These are phyloP conservation scores for Pestalotiopsis sp. DNA, from an alignment of 2,329 filamentous ascomycete species.

Conservation along the genomic window DNA sequence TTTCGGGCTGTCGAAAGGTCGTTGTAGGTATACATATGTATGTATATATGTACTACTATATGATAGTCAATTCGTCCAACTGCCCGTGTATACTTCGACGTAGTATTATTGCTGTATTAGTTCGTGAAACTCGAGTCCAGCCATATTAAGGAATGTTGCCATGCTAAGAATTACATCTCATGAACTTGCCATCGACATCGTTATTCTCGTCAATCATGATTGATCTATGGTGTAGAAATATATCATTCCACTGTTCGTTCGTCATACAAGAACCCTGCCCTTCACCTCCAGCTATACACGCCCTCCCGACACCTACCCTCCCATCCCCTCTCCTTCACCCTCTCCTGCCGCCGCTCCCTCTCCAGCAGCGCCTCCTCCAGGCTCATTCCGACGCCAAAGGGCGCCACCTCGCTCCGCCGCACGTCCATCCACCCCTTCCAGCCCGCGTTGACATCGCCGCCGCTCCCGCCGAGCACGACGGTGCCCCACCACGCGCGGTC, in stretches of 20 bases:
- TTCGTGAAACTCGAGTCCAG: no score
- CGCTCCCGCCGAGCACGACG: slow-evolving; percentile 49
- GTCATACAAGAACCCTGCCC: no score
- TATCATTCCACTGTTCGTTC: no score
- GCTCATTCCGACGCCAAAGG: slow-evolving; percentile 41
- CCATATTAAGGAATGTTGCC: neutral
- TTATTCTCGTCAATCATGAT: neutral
- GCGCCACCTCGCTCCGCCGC: slow-evolving; percentile 42
- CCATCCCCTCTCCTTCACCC: slow-evolving; percentile 39
- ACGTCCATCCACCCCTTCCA: slow-evolving; percentile 57
- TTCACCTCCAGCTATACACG: neutral
- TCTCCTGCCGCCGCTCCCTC: slow-evolving; percentile 39
- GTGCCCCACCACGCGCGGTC: slow-evolving; percentile 61
- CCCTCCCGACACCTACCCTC: slow-evolving; percentile 42
- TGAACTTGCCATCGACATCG: neutral
- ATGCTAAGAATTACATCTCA: neutral
- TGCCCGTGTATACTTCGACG: neutral
- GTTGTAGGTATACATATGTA: neutral
- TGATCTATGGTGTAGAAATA: no score
- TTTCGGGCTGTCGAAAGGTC: neutral
- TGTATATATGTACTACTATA: neutral
- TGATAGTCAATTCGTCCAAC: neutral
- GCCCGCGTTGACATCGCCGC: slow-evolving; percentile 32
- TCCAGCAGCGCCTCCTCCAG: slow-evolving; percentile 48
- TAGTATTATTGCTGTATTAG: no score